Base-by-base conservation (phyloP, 148 eudicot species). In the Camellia lanceoleosa region DNA sequence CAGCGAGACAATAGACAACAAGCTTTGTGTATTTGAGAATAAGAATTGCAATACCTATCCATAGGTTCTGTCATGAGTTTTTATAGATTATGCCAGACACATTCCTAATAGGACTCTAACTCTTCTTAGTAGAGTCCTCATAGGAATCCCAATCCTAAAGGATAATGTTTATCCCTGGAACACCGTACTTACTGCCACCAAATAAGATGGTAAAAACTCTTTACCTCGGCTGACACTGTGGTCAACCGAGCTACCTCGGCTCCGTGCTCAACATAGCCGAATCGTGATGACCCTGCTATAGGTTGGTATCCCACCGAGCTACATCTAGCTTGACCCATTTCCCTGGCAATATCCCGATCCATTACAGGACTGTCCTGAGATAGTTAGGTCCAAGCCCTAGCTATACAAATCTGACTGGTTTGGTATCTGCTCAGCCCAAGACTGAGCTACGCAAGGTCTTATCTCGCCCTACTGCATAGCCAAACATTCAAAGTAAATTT, bases 321-420 rank as follows among this genome's bases (percentile, higher is more conserved):
- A 0, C 61, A 15, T 0, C 12, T 9, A 7, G 9, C 12, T 9
- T 0, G 15, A 9, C 1, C 15, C 12, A 0, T 1, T 7, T 0
- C 9, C 9, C 9, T 15, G 15, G 15, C 15, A 9, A 7, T 58
- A 58, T 7, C 15, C 61, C 15, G 15, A 9, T 58, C 15, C 12
- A 0, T 7, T 15, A 9, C 1, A 7, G 61, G 0, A 7, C 15
- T 58, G 15, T 9, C 15, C 12, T 7, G 12, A 58, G 15, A 15
- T 9, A 58, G 0, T 0, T 7, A 9, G 1, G 61, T 9, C 61
- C 9, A 58, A 58, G 15, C 12, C 9, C 0, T 9, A 58, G 9
- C 0, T 58, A 15, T 1, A 58, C 9, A 58, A 7, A 9, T 15
- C 15, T 58, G 1, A 15, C 61, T 0, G 12, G 9, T 1, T 58